Conservation (phyloP, 2,329 filamentous ascomycete genomes). For the Cordyceps cateniannulata region DNA sequence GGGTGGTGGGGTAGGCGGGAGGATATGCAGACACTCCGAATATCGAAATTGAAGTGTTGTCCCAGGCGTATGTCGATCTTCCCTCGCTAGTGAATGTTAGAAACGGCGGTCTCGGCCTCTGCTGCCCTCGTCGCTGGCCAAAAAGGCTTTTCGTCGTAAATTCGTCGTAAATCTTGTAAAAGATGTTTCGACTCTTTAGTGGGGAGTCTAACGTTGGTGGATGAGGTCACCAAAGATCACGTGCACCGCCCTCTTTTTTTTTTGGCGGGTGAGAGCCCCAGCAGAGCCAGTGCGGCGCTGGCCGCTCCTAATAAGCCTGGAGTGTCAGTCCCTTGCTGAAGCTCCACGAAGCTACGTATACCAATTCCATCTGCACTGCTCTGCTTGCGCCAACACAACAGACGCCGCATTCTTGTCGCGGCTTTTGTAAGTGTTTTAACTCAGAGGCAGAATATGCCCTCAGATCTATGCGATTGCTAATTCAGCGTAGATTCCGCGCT, state of each 20-base stretch:
- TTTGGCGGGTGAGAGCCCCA: background rate
- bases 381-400: background rate
- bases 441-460: background rate
- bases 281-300: background rate
- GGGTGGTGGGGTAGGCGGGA: conserved; percentile 8
- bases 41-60: background rate
- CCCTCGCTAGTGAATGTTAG: background rate
- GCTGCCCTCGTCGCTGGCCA: conserved; percentile 5
- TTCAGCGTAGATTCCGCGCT: background rate
- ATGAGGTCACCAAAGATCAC: conserved; percentile 23
- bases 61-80: background rate
- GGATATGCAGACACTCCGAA: background rate
- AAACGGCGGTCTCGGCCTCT: background rate
- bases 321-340: background rate
- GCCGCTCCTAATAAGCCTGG: background rate
- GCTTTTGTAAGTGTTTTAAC: background rate
- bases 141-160: conserved; percentile 8
- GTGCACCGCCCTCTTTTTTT: conserved; percentile 15
- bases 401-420: background rate
- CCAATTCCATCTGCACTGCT: conserved; percentile 11
- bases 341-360: conserved; percentile 15
- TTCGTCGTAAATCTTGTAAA: conserved; percentile 14
- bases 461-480: background rate
- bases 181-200: conserved; percentile 17
- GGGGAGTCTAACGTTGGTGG: conserved; percentile 18